Conservation (phyloP, 2,329 filamentous ascomycete genomes). For the Chaetomium sp. region DNA sequence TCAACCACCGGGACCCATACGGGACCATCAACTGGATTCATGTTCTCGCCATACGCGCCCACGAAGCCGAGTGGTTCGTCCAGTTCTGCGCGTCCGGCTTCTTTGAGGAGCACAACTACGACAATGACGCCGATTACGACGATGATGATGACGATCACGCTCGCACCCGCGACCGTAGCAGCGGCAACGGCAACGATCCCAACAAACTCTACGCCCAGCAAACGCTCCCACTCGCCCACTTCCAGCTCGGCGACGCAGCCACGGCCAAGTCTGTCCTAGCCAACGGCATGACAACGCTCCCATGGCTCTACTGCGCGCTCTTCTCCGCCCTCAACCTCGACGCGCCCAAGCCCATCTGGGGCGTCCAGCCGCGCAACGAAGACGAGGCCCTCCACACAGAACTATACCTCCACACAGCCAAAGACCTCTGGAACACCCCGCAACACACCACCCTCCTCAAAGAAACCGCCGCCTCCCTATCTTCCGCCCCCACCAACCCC, state of each 20-base stretch:
- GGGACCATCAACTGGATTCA: constrained; percentile 76
- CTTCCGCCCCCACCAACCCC: constrained; percentile 24
- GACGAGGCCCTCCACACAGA: constrained; percentile 64
- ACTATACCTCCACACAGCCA: constrained; percentile 69
- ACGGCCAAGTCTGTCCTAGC: constrained; percentile 60
- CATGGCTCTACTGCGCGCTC: constrained; percentile 77
- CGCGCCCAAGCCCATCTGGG: constrained; percentile 77
- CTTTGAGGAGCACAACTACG: constrained; percentile 26
- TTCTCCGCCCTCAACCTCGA: constrained; percentile 76
- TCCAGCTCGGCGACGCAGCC: constrained; percentile 60
- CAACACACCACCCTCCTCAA: constrained; percentile 63
- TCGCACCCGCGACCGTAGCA: no score
- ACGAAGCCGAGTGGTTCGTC: constrained; percentile 69
- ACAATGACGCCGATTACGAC: no score
- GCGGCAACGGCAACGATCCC: constrained; percentile 20
- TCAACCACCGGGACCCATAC: constrained; percentile 77
- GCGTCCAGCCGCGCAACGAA: constrained; percentile 58
- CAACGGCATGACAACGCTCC: constrained; percentile 63
- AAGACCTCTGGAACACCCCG: constrained; percentile 80
- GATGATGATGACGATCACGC: no score
- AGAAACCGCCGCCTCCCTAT: constrained; percentile 34
- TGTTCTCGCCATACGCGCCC: constrained; percentile 73
- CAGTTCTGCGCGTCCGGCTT: constrained; percentile 52
- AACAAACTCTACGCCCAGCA: constrained; percentile 58
- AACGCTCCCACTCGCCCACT: constrained; percentile 67